Percentiles rank a stretch among this genome's conserved stretches.
Evolutionary conservation across 495 filamentous ascomycete species (phyloP).

Genomic region (Penicillium maclennaniae): DNA sequence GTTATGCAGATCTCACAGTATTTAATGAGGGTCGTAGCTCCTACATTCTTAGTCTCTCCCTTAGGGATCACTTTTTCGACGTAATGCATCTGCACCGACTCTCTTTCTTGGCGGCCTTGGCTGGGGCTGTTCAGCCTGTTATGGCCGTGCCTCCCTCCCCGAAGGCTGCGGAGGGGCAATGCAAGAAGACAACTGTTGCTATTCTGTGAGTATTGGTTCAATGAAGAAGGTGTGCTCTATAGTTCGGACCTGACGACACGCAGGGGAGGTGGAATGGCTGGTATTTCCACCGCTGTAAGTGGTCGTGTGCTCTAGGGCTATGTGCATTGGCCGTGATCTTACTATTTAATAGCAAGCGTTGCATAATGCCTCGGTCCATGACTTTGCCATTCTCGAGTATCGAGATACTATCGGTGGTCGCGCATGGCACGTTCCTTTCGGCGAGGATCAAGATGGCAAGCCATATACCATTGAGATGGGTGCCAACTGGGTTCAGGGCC

Average conservation of each 20-base stretch:
- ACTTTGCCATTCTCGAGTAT: slow-evolving; percentile 22
- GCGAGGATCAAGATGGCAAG: slow-evolving; percentile 15
- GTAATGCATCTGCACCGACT: slow-evolving; percentile 18
- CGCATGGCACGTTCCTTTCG: slow-evolving; percentile 15
- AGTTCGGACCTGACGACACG: slow-evolving; percentile 1
- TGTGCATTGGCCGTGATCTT: not conserved
- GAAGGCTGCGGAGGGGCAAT: slow-evolving; percentile 18
- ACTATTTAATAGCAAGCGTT: slow-evolving; percentile 13
- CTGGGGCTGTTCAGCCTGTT: slow-evolving; percentile 16
- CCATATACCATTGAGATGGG: slow-evolving; percentile 19
- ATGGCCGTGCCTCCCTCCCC: slow-evolving; percentile 19
- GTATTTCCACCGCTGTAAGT: slow-evolving; percentile 60
- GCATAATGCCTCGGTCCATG: slow-evolving; percentile 16
- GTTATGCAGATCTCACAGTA: not conserved
- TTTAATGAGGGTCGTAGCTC: slow-evolving; percentile 8
- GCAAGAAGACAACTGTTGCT: slow-evolving; percentile 39
- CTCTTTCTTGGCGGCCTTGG: slow-evolving; percentile 18
- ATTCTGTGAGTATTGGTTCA: slow-evolving; percentile 25
- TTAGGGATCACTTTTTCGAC: not conserved
- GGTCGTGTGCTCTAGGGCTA: too few relatives aligned
- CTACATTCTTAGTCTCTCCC: not conserved
- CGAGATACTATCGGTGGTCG: slow-evolving; percentile 18
- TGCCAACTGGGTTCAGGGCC: slow-evolving; percentile 22
- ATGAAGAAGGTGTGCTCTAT: not conserved
- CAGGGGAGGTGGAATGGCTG: slow-evolving; percentile 44